Conservation (phyloP, 139 green algal species). For the Limnomonas spitsbergensis region DNA sequence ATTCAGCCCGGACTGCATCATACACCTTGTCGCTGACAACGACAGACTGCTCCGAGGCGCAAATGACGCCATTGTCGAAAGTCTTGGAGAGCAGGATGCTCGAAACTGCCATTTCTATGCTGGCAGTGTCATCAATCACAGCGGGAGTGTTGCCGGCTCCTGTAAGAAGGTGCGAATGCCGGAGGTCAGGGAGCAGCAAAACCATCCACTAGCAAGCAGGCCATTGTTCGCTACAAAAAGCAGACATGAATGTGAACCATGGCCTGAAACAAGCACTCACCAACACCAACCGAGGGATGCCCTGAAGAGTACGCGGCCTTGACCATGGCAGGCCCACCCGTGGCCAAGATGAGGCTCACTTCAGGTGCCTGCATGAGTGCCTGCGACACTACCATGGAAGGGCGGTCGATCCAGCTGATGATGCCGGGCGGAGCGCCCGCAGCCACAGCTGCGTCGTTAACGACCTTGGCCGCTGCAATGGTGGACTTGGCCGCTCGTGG, state of each 20-base stretch:
- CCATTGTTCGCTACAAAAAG: no score
- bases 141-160: constrained; percentile 66
- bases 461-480: constrained; percentile 59
- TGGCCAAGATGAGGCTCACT: constrained; percentile 63
- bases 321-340: constrained; percentile 67
- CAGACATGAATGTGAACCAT: no score
- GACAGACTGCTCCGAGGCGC: constrained; percentile 64
- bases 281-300: constrained; percentile 66
- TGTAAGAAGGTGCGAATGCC: neutral
- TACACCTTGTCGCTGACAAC: constrained; percentile 42
- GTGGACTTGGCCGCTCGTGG: constrained; percentile 53
- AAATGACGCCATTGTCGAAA: constrained; percentile 76
- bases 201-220: no score
- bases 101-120: constrained; percentile 54
- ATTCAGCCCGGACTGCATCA: constrained; percentile 46
- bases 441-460: constrained; percentile 58
- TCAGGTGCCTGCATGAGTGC: constrained; percentile 60
- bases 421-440: constrained; percentile 58
- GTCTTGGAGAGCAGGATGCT: constrained; percentile 59
- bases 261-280: no score
- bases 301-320: constrained; percentile 63
- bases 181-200: no score
- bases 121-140: constrained; percentile 64
- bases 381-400: constrained; percentile 50
- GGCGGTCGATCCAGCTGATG: constrained; percentile 61